Base-by-base conservation (phyloP, 768 basidiomycete species). In the Amanita molliuscula region DNA sequence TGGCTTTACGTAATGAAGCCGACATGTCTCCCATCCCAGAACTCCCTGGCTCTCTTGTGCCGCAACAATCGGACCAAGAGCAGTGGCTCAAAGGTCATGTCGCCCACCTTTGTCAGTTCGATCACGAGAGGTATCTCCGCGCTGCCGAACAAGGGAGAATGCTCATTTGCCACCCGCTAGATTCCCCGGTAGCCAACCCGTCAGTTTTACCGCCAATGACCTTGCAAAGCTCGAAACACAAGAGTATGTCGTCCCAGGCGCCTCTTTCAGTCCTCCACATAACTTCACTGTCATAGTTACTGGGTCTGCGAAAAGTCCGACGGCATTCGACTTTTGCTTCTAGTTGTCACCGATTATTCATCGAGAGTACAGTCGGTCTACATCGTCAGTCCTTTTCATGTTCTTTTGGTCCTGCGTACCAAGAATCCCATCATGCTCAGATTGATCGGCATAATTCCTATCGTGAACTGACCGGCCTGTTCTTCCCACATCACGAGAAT, bases 281-380 rank as follows among this genome's bases (percentile, higher is more conserved):
- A 13, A 40, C 18, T 11, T 18, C 18, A 42, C 6, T 53, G 1
- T 42, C 42, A 26, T 61, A 97, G 94, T 62, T 99, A 88, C 66
- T 99, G 95, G 95, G 96, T 99, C 37, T 96, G 93, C 68, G 96
- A 99, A 71, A 98, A 98, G 71, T 95, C 91, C 10, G 96, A 98
- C 61, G 96, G 96, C 10, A 63, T 99, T 46, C 81, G 96, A 31
- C 88, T 98, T 35, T 72, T 99, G 25, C 78, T 98, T 46, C 69
- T 95, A 52, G 76, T 98, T 44, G 70, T 76, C 63, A 76, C 83
- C 45, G 73, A 85, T 70, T 58, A 67, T 43, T 56, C 65, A 29
- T 57, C 74, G 47, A 69, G 70, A 56, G 72, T 67, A 44, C 85
- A 87, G 63, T 63, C 62, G 35, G 78, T 86, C 3, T 96, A 80